Evolutionary conservation across 768 basidiomycete genomes (phyloP), one percentile per base, ranked within the genome.

Genomic region (Strobilomyces dryophilus): DNA sequence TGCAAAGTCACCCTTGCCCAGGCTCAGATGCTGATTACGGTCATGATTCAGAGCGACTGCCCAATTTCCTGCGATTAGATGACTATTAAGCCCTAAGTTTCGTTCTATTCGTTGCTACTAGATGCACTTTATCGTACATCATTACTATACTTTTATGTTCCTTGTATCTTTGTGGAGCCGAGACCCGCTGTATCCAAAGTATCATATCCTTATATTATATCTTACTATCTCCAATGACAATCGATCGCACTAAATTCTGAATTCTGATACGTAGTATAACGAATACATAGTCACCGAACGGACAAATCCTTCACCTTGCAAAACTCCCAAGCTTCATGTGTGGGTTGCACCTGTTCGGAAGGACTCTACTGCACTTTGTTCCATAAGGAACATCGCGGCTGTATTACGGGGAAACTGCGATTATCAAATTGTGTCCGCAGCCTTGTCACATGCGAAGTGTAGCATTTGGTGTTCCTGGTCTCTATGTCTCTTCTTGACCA

Each of bases 41-140:
- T 47, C n/a, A 17, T 57, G 17, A 35, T 37, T 29, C 58, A 83
- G 79, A 79, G 76, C 57, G 82, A 83, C 60, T 74, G 67, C 42
- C 80, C 80, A 12, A 59, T 68, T 24, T 53, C 63, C 51, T 82
- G 81, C 58, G 79, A 81, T 63, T 83, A 66, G 76, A 61, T 32
- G 46, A 47, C 24, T 24, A 24, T 48, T 27, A 49, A 45, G 45
- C 18, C 15, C 35, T 56, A 64, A 57, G 61, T 10, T 66, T 68
- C 66, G 59, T 66, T 66, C 58, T 45, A 52, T 27, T 24, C 39
- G 43, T 20, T 17, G 53, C 21, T 53, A 8, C 39, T 59, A 59
- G 65, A 65, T 54, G 60, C 52, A 55, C 39, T 36, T 50, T 60
- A 60, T 34, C 48, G 1, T 57, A 65, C 40, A 49, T 7, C 48